Evolutionary conservation across 2,329 filamentous ascomycete genomes (phyloP).

Genomic region (Parastagonospora avenae): DNA sequence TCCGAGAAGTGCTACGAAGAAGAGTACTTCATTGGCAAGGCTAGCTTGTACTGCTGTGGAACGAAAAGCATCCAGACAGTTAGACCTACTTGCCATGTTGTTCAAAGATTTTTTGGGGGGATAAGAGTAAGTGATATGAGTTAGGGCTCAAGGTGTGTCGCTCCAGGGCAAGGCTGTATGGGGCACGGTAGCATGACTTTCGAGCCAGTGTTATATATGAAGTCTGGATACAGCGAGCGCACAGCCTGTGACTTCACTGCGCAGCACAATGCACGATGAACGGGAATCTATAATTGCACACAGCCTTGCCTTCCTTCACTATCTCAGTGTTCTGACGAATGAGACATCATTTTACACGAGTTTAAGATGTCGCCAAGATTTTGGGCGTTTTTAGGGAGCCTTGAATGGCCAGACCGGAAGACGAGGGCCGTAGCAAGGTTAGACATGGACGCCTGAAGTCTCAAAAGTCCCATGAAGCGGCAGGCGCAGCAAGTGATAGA

Average conservation of each 20-base stretch:
- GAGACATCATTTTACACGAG: conserved; percentile 2
- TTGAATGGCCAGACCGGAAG: conserved; percentile 9
- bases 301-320: conserved; percentile 6
- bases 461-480: neutral
- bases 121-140: neutral
- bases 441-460: conserved; percentile 2
- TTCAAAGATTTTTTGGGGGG: neutral
- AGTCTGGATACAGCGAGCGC: neutral
- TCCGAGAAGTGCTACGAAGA: conserved; percentile 20
- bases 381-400: conserved; percentile 5
- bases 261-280: conserved; percentile 13
- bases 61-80: conserved; percentile 23
- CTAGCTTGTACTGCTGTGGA: conserved; percentile 3
- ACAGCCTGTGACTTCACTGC: conserved; percentile 3
- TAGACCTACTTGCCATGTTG: conserved; percentile 22
- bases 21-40: conserved; percentile 26
- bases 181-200: no score
- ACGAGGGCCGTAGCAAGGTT: conserved; percentile 11
- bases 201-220: neutral
- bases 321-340: conserved; percentile 15
- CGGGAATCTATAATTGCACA: conserved; percentile 21
- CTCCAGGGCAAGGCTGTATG: no score
- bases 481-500: no score
- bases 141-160: no score
- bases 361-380: conserved; percentile 24